Evolutionary conservation across 306 rosid genomes (phyloP).

Genomic region (Arachis stenosperma): DNA sequence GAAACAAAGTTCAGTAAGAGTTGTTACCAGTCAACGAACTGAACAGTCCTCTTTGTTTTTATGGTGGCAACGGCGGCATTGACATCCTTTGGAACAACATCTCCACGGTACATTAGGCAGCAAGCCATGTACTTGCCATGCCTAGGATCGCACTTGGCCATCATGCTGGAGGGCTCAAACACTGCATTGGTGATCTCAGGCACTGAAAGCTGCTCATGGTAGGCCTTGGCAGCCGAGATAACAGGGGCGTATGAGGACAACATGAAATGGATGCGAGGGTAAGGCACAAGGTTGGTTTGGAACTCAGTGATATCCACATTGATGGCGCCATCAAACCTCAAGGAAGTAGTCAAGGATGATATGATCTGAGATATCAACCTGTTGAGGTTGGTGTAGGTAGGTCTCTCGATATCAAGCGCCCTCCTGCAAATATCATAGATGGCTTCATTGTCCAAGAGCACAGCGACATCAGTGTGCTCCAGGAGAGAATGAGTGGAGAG

Average conservation of each 20-base stretch:
- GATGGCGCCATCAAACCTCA: constrained; percentile 98
- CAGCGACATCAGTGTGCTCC: constrained; percentile 96
- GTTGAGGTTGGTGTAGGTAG: constrained; percentile 91
- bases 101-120: constrained; percentile 97
- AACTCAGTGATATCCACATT: constrained; percentile 96
- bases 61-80: constrained; percentile 95
- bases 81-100: constrained; percentile 98
- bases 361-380: constrained; percentile 93
- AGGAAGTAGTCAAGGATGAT: constrained; percentile 89
- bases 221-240: constrained; percentile 97
- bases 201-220: constrained; percentile 91
- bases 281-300: constrained; percentile 97
- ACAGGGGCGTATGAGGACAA: constrained; percentile 96
- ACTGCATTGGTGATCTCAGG: constrained; percentile 99
- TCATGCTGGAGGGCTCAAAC: constrained; percentile 97
- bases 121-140: constrained; percentile 99
- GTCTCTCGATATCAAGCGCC: constrained; percentile 94
- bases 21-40: constrained; percentile 94
- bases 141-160: constrained; percentile 98
- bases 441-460: constrained; percentile 93
- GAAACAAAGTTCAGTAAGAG: neutral
- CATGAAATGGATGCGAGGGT: constrained; percentile 98
- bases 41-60: constrained; percentile 95
- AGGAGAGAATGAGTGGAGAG: constrained; percentile 96
- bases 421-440: constrained; percentile 94